Evolutionary conservation across 2,329 filamentous ascomycete species (phyloP), one percentile per base, ranked within the genome.

Genomic region (Penicillium sp.): DNA sequence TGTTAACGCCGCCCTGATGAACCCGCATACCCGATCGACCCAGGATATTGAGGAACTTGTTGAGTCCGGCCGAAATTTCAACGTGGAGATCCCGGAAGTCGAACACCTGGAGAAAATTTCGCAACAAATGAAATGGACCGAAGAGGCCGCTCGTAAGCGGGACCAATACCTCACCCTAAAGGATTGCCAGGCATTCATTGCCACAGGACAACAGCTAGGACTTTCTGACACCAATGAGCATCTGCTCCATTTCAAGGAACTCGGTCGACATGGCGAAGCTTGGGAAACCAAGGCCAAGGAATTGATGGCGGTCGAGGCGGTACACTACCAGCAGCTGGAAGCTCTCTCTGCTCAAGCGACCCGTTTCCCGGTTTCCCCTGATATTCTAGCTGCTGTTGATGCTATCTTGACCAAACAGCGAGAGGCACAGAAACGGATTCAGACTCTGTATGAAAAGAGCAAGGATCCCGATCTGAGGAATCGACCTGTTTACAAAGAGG

Each of bases 281-380:
- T 99, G 94, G 94, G 94, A 97, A 76, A 82, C 85, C 46, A 97
- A 97, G 73, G 93, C 92, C 2, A 89, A 89, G 66, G 93, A 99
- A 71, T 81, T 99, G 51, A 95, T 97, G 76, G 84, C 86, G n/a
- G 92, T 92, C 8, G 93, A 97, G 67, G 82, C 88, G 41, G 88
- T 97, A 11, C 92, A 97, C 74, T 97, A 96, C 67, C 90, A 92
- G 51, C 94, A 99, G 70, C 83, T 99, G 1, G 94, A 97, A 72
- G 91, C 93, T 0, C 79, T 99, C 6, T 95, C 92, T 1, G 85
- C 85, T 48, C 93, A 97, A 75, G 92, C 92, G 1, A 80, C 85
- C 31, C 82, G 82, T 5, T 80, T 97, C 18, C 93, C 94, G 0
- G 92, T 97, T 20, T 89, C 89, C 1, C 79, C 85, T 4, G 89